Evolutionary conservation across 148 eudicot genomes (phyloP).

Genomic region (Persicaria tinctoria): DNA sequence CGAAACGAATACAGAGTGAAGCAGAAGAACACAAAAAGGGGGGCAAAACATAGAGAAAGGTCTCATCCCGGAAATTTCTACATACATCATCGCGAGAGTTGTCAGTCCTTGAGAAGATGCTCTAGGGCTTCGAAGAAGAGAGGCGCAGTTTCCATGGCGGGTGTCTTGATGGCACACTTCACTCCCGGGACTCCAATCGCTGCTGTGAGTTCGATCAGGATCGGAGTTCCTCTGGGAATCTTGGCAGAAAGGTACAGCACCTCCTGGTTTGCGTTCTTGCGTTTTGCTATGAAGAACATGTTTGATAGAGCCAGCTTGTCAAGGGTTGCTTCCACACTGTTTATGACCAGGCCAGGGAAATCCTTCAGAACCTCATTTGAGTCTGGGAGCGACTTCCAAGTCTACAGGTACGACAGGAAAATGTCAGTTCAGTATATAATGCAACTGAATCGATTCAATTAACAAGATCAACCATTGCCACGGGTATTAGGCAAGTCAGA

Average conservation of each 20-base stretch:
- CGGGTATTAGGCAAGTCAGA: background rate
- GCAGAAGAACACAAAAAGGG: background rate
- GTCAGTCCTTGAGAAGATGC: conserved; percentile 40
- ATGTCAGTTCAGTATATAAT: background rate
- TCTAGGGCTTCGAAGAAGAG: conserved; percentile 87
- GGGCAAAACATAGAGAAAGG: background rate
- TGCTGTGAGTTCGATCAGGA: conserved; percentile 84
- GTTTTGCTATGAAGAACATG: conserved; percentile 93
- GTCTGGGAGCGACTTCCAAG: conserved; percentile 97
- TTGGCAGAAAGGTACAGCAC: conserved; percentile 93
- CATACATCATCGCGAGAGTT: background rate
- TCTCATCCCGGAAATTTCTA: conserved; percentile 2
- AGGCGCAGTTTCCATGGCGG: conserved; percentile 86
- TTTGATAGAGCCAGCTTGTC: conserved; percentile 65
- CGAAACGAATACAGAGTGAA: background rate
- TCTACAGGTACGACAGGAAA: conserved; percentile 28
- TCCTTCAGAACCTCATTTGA: conserved; percentile 84
- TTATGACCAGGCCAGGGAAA: conserved; percentile 56
- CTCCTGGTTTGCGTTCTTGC: conserved; percentile 82
- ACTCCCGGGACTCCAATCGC: conserved; percentile 68
- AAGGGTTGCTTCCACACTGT: conserved; percentile 66
- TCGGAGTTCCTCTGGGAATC: conserved; percentile 75
- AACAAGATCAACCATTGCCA: background rate
- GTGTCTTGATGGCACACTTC: conserved; percentile 84
- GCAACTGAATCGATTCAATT: background rate